Evolutionary conservation across 345 rosid genomes (phyloP).

Genomic region (Salix dunnii): DNA sequence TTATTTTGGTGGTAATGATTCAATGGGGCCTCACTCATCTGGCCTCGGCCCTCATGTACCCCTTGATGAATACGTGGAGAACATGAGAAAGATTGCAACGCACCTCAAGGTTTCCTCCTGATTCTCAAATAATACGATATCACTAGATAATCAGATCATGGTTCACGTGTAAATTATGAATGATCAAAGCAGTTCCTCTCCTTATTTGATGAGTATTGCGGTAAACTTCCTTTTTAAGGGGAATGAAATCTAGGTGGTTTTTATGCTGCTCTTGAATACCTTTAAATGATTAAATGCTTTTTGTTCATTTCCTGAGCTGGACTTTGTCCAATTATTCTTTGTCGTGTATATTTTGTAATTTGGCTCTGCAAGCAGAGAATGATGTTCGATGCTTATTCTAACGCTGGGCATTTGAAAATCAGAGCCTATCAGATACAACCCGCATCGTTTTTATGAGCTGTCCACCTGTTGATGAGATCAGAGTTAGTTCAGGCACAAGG

Average conservation of each 20-base stretch:
- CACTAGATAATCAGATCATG: not conserved
- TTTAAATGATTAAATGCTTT: not conserved
- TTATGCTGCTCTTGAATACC: not conserved
- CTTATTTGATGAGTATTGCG: not conserved
- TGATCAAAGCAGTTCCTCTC: not conserved
- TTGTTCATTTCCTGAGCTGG: not conserved
- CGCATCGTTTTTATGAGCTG: constrained; percentile 68
- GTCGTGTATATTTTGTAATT: not conserved
- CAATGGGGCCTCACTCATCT: constrained; percentile 92
- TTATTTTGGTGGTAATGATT: constrained; percentile 96
- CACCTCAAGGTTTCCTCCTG: constrained; percentile 65
- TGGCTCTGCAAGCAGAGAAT: not conserved
- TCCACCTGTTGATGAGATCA: constrained; percentile 88
- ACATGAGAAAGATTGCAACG: constrained; percentile 72
- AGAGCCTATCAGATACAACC: constrained; percentile 71
- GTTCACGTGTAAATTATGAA: not conserved
- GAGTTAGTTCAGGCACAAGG: constrained; percentile 60
- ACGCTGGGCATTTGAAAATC: constrained; percentile 14
- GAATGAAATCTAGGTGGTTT: not conserved
- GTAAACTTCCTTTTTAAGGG: not conserved
- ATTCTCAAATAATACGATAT: not conserved
- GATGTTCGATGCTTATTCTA: constrained; percentile 9
- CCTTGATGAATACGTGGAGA: constrained; percentile 64
- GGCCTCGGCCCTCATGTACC: constrained; percentile 96
- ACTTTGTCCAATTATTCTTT: not conserved